These are phyloP conservation scores for Fallopia convolvulus DNA, from an alignment of 148 eudicot genomes.

Conservation along the genomic window DNA sequence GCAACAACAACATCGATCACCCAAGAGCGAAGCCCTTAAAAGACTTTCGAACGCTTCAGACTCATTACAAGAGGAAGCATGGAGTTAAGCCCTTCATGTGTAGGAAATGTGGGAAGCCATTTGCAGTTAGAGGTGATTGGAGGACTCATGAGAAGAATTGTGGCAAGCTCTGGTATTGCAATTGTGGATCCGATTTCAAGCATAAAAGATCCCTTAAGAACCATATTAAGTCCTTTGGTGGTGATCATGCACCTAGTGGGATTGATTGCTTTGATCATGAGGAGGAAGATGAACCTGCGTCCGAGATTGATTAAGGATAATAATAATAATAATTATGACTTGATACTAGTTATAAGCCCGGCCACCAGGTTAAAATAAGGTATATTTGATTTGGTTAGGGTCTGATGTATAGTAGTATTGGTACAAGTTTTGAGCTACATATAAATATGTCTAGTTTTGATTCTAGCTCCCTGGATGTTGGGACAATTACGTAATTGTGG, in stretches of 20 bases:
- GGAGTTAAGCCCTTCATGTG: slow-evolving; percentile 72
- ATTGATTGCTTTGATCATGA: slow-evolving; percentile 57
- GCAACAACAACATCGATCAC: slow-evolving; percentile 78
- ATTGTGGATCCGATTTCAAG: slow-evolving; percentile 76
- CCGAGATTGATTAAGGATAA: slow-evolving; percentile 65
- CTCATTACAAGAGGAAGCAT: slow-evolving; percentile 77
- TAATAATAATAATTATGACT: slow-evolving; percentile 21
- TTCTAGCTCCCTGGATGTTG: too few species aligned
- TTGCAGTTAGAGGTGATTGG: slow-evolving; percentile 82
- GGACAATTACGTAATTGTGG: too few species aligned
- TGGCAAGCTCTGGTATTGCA: slow-evolving; percentile 79
- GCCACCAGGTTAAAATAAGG: background rate
- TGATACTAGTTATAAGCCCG: too few species aligned
- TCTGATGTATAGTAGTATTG: background rate
- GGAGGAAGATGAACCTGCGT: slow-evolving; percentile 57
- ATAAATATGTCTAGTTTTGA: too few species aligned
- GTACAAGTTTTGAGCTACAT: too few species aligned
- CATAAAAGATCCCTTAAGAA: slow-evolving; percentile 79
- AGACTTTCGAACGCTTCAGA: slow-evolving; percentile 75
- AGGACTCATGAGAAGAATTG: slow-evolving; percentile 81
- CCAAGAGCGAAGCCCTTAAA: slow-evolving; percentile 71
- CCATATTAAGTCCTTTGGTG: slow-evolving; percentile 67
- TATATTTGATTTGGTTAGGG: background rate
- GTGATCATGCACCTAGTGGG: slow-evolving; percentile 60
- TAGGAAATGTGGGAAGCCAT: slow-evolving; percentile 70